Percentiles rank a stretch among this genome's conserved stretches.
phyloP scores from a whole-genome alignment of 1,284 basidiomycete genomes.

The Trichosporon coremiiforme region DNA sequence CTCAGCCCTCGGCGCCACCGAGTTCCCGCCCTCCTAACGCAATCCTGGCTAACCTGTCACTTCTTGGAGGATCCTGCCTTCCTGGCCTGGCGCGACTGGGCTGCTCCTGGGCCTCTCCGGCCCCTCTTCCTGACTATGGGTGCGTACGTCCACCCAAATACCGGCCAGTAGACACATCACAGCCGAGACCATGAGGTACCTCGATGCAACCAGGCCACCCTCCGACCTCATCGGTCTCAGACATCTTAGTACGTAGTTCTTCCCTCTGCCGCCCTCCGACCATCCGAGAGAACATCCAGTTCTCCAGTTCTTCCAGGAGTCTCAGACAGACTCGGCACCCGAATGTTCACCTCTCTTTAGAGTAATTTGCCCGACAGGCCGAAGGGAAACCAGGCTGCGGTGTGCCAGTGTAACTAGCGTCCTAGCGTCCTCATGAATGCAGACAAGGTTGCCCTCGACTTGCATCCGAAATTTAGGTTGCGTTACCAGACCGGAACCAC shows the following conservation, averaged over 20 bases:
- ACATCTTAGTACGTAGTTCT: background rate
- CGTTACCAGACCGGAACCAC: background rate
- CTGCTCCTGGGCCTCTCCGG: no score
- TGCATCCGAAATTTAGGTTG: slow-evolving; percentile 12
- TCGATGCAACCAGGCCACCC: background rate
- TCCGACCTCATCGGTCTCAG: background rate
- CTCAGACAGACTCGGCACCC: background rate
- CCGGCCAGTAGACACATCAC: background rate
- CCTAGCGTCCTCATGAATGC: no score
- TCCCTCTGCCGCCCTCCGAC: background rate
- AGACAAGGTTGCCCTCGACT: slow-evolving; percentile 6
- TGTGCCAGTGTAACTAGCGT: no score
- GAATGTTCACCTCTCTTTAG: background rate
- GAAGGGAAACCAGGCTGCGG: background rate
- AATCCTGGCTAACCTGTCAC: background rate
- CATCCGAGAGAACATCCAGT: background rate
- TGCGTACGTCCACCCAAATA: background rate
- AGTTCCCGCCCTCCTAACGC: slow-evolving; percentile 12
- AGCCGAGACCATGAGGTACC: background rate
- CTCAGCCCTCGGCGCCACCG: slow-evolving; percentile 11
- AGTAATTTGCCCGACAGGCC: background rate
- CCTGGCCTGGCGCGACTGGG: no score
- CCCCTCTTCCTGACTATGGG: no score
- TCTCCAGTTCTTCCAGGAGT: background rate
- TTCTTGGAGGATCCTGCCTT: background rate